Conservation (phyloP, 1,284 basidiomycete genomes). For the Pseudozyma tsukubaensis region DNA sequence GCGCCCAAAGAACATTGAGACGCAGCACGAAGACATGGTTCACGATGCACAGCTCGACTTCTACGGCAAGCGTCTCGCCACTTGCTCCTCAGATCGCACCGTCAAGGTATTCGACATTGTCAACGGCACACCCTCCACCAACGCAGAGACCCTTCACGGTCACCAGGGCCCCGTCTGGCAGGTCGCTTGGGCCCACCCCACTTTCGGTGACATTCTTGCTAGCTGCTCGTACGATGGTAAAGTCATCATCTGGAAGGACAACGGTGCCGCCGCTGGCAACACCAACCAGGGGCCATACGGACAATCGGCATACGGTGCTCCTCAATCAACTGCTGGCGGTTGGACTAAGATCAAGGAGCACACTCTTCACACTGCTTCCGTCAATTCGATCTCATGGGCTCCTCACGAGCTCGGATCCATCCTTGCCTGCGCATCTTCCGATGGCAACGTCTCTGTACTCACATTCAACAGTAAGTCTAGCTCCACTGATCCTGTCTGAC, state of each 20-base stretch:
- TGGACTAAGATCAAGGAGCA: slow-evolving; percentile 99
- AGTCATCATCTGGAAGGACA: slow-evolving; percentile 97
- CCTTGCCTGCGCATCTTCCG: slow-evolving; percentile 95
- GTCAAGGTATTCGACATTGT: slow-evolving; percentile 95
- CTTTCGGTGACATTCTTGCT: slow-evolving; percentile 88
- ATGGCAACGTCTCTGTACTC: slow-evolving; percentile 95
- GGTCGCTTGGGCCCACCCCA: slow-evolving; percentile 98
- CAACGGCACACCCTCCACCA: slow-evolving; percentile 79
- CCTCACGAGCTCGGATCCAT: slow-evolving; percentile 97
- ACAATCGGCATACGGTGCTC: slow-evolving; percentile 38
- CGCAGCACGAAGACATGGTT: slow-evolving; percentile 67
- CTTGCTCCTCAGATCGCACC: slow-evolving; percentile 94
- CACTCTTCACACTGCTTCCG: slow-evolving; percentile 87
- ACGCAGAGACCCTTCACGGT: slow-evolving; percentile 70
- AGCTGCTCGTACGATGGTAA: slow-evolving; percentile 98
- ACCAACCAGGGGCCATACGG: slow-evolving; percentile 70
- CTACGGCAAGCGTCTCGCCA: slow-evolving; percentile 94
- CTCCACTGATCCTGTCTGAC: not conserved
- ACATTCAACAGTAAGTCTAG: slow-evolving; percentile 87
- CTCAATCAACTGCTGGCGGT: slow-evolving; percentile 46
- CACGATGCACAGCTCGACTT: slow-evolving; percentile 98
- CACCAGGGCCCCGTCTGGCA: slow-evolving; percentile 99
- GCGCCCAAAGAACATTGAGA: slow-evolving; percentile 63
- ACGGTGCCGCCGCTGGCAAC: slow-evolving; percentile 71
- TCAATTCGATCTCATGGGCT: slow-evolving; percentile 98